Evolutionary conservation across 192 early-diverging fungal species (phyloP).

Genomic region (Coemansia asiatica): DNA sequence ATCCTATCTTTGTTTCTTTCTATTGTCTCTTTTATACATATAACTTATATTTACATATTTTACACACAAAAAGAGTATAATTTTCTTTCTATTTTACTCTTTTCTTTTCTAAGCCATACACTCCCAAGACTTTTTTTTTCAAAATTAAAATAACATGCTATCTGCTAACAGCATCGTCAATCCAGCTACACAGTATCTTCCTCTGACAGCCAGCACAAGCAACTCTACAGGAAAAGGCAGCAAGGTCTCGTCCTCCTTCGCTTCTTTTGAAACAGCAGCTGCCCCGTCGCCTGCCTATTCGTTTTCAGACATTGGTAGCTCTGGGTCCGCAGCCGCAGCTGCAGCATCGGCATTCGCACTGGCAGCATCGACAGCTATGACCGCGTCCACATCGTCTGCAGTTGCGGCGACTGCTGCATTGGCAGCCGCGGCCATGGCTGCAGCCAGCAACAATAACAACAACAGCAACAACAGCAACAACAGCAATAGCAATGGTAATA

Average conservation of each 20-base stretch:
- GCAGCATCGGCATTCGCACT: constrained; percentile 44
- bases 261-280: constrained; percentile 10
- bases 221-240: constrained; percentile 10
- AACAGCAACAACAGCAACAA: not conserved
- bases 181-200: constrained; percentile 10
- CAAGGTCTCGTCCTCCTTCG: not conserved
- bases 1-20: constrained; percentile 7
- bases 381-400: constrained; percentile 10
- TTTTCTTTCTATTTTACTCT: not conserved
- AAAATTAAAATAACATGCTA: constrained; percentile 23
- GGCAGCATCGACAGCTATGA: constrained; percentile 21
- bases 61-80: not conserved
- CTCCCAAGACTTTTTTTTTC: constrained; percentile 9
- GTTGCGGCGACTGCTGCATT: constrained; percentile 10
- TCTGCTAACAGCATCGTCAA: constrained; percentile 40
- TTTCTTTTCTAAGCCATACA: not conserved
- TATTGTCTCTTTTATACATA: constrained; percentile 6
- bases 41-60: constrained; percentile 3
- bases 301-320: constrained; percentile 2
- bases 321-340: constrained; percentile 6
- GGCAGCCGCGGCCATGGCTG: constrained; percentile 20
- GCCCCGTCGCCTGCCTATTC: not conserved
- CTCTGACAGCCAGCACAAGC: constrained; percentile 5
- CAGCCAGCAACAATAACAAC: constrained; percentile 6
- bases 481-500: not conserved